Evolutionary conservation across 805 yeast species (phyloP), one percentile per base, ranked within the genome.

Genomic region (Tetrapisispora arboricola): DNA sequence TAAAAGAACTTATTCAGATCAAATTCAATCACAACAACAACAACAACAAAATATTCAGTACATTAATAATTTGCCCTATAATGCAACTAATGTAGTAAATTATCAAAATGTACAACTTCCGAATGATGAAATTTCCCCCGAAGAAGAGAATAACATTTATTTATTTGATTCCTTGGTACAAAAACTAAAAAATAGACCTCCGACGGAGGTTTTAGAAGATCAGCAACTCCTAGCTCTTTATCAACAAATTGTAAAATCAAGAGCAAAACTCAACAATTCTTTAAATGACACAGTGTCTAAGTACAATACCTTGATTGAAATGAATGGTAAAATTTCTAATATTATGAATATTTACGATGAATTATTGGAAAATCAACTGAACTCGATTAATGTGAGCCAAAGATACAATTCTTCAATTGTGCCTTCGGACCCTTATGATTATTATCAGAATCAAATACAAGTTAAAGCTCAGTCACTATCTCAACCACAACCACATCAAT

Each of bases 301-400:
- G 48, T 75, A 85, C 51, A 90, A 85, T 39, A 59, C 63, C 17
- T 71, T 79, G 46, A 71, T 82, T 47, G 84, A 82, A 36, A 68
- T 84, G 75, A 85, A 83, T 61, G 74, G 81, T 36, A 85, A 87
- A 52, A 72, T 87, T 41, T 79, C 83, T 41, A 78, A 86, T 5
- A 79, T 85, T 25, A 73, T 78, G 54, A 72, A 81, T 45, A 66
- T 81, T n/a, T 87, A 86, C 52, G 94, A 86, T 57, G 74, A 73
- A 44, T 70, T 82, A 38, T 66, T 86, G 44, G 94, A 87, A 44
- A 67, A 22, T 60, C 78, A 55, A 59, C 71, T 46, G 58, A 68
- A 52, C 56, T 63, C 44, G 59, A 73, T 48, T 51, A 64, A 54
- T 43, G 19, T 58, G 36, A 54, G 60, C 26, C 54, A 63, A 38